Evolutionary conservation across 2,329 filamentous ascomycete genomes (phyloP), one percentile per base, ranked within the genome.

Genomic region (Ascomycota sp.): DNA sequence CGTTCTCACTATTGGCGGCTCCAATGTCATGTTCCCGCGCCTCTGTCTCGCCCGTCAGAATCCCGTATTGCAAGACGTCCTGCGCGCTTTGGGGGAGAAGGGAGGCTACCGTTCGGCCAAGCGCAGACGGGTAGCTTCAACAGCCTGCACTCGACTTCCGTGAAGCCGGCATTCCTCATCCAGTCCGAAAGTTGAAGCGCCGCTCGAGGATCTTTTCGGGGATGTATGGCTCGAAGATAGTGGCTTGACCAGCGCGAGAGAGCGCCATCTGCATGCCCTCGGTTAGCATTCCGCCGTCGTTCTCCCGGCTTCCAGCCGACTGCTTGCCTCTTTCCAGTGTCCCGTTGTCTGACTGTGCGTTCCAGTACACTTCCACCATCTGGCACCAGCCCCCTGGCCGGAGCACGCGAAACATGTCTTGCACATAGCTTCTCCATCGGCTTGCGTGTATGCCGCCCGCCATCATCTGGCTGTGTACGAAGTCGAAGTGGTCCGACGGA

Each of bases 341-440:
- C 5, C 82, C 82, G 42, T 80, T 91, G 40, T 86, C 72, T 1
- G 81, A 92, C 48, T 92, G 85, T 19, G 80, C 72, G 38, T 82
- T 81, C 48, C 75, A 75, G 44, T 91, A 82, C 41, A 85, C 67
- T 45, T 93, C 85, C n/a, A 80, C 68, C 64, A 92, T 74, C 45
- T 93, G 82, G 34, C 78, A 65, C 81, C 82, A 93, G 2, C 85
- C 83, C 2, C 74, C 76, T 5, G 72, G 75, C 30, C 69, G 75
- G 36, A 85, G 56, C 8, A 82, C 63, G 15, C 69, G 63, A 38
- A 69, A 66, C 35, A 92, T 77, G 40, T 93, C 85, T 40, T 61
- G 59, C 38, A 92, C 51, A 50, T 91, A 93, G 21, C 63, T 61
- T 32, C 57, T 52, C 85, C 85, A 94, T 47, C 81, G 65, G 36